Conservation (phyloP, 768 basidiomycete species). For the Botryobasidium botryosum region DNA sequence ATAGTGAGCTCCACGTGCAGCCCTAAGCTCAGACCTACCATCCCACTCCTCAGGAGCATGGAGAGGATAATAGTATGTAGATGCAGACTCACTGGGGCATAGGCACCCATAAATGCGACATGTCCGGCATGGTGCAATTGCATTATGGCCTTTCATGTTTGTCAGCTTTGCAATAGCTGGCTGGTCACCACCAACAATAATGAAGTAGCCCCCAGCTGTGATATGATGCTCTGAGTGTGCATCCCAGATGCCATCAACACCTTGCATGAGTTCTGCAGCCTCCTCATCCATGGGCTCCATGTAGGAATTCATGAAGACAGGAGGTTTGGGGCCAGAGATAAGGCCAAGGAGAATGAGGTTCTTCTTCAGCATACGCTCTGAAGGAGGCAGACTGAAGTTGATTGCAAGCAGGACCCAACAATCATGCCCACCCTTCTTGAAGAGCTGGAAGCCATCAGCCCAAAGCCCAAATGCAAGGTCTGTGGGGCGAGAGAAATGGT, state of each 20-base stretch:
- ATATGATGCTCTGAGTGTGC: too few relatives aligned
- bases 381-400: conserved; percentile 29
- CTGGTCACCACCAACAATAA: conserved; percentile 21
- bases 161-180: conserved; percentile 20
- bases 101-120: too few relatives aligned
- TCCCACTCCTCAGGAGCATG: too few relatives aligned
- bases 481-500: conserved; percentile 22
- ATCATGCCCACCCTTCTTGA: conserved; percentile 20
- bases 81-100: too few relatives aligned
- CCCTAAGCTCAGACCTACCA: too few relatives aligned
- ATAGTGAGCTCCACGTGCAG: too few relatives aligned
- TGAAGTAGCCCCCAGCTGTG: too few relatives aligned
- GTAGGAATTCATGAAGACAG: conserved; percentile 26
- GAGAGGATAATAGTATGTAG: too few relatives aligned
- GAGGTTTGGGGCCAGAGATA: conserved; percentile 31
- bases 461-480: conserved; percentile 30
- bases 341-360: conserved; percentile 26
- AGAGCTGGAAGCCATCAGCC: conserved; percentile 28
- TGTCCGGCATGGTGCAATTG: background rate
- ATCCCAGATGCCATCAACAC: conserved; percentile 17
- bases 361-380: conserved; percentile 20
- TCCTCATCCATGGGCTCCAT: conserved; percentile 23
- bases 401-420: conserved; percentile 27
- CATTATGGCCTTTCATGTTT: conserved; percentile 33
- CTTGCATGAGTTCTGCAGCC: conserved; percentile 20